These are phyloP conservation scores for Ulota crispa DNA, from an alignment of 225 moss, liverwort and hornwort genomes.

Conservation along the genomic window DNA sequence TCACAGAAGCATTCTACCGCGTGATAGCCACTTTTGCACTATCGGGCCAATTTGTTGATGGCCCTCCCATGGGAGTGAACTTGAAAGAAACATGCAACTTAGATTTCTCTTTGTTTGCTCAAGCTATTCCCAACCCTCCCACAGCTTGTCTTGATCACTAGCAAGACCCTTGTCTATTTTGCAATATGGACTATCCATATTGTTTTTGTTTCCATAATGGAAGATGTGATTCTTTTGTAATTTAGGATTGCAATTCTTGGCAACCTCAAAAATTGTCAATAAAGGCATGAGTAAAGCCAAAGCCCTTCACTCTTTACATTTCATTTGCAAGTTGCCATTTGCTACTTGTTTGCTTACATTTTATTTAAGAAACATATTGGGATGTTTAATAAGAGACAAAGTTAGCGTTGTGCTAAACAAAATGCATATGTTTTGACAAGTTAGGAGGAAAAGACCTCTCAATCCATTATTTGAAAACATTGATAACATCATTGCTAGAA, in stretches of 20 bases:
- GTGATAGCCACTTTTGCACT: constrained; percentile 32
- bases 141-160: neutral
- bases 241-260: neutral
- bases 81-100: constrained; percentile 21
- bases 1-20: constrained; percentile 13
- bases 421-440: neutral
- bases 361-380: neutral
- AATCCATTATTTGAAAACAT: neutral
- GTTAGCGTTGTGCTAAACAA: no score
- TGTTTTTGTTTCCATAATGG: neutral
- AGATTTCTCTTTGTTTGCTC: neutral
- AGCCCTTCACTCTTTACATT: no score
- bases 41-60: constrained; percentile 30
- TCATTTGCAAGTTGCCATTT: neutral
- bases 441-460: neutral
- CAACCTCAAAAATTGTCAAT: neutral
- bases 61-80: constrained; percentile 21
- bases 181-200: neutral
- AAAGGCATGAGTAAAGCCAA: neutral
- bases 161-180: neutral
- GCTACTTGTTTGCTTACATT: neutral
- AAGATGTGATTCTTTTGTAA: neutral
- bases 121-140: constrained; percentile 1
- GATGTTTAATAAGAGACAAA: no score
- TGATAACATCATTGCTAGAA: no score